Evolutionary conservation across 768 basidiomycete species (phyloP), one percentile per base, ranked within the genome.

Genomic region (Tylopilus sp.): DNA sequence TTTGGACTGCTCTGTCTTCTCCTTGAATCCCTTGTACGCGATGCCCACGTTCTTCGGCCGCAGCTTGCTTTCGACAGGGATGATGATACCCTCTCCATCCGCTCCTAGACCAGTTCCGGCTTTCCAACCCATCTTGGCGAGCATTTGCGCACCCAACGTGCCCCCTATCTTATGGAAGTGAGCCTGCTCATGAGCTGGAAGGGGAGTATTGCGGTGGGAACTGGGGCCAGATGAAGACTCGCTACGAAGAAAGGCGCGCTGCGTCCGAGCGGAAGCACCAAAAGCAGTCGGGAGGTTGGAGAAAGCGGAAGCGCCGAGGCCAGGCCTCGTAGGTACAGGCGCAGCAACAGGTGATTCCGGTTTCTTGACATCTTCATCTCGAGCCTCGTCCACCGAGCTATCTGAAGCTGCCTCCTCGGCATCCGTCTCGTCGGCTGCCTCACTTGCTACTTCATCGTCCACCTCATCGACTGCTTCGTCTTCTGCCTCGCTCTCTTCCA

Each of bases 81-180:
- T 83, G n/a, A 92, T 82, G 45, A 95, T 95, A 61, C 93, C 93
- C 59, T 87, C 84, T 1, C 87, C 86, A 2, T 73, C 71, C 2
- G 78, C 69, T 56, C 93, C 93, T 10, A 96, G 78, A 59, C 94
- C 93, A 4, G 78, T 77, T 4, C 86, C 96, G 0, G 86, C 74
- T 64, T 85, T 77, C 96, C 97, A 99, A 9, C 97, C 97, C 87
- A 95, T 94, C 75, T 95, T 98, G 28, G 82, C 82, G 22, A 99
- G 81, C 82, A 98, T 84, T 52, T 86, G 86, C 19, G 95, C 89
- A 60, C 94, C 96, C 55, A 92, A 86, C 1, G 87, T 78, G 16
- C 83, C 79, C 37, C 81, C 76, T 13, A 98, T 77, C 61, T 88
- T 90, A 57, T 73, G 77, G 69, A 99, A 96, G 66, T 98, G 95